phyloP scores from a whole-genome alignment of 441 rosid genomes.

The Erodium texanum region DNA sequence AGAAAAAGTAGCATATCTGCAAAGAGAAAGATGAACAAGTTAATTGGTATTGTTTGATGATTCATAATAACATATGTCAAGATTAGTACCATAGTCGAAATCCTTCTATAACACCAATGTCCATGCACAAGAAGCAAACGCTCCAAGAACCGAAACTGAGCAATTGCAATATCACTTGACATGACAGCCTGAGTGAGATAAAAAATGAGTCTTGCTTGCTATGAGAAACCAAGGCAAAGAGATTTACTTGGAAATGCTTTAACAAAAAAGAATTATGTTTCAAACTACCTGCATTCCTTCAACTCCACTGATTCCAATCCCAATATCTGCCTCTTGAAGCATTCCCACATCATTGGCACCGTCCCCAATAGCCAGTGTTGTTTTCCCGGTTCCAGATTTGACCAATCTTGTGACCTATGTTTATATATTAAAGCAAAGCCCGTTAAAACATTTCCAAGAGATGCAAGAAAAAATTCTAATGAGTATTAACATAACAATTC shows the following conservation, averaged over 20 bases:
- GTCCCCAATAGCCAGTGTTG: constrained; percentile 68
- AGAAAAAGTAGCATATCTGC: constrained; percentile 76
- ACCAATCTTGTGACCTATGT: constrained; percentile 55
- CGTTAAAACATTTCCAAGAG: too few species aligned
- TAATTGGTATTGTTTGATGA: background rate
- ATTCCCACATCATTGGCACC: constrained; percentile 84
- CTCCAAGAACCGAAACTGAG: constrained; percentile 61
- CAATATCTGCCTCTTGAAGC: constrained; percentile 81
- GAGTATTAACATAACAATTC: constrained; percentile 7
- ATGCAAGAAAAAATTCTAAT: too few species aligned
- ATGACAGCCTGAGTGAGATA: constrained; percentile 48
- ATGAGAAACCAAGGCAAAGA: constrained; percentile 7
- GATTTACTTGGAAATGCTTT: background rate
- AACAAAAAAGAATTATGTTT: constrained; percentile 5
- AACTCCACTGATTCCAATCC: constrained; percentile 67
- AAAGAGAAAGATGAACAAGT: constrained; percentile 9
- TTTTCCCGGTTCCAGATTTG: constrained; percentile 45
- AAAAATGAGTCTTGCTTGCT: constrained; percentile 11
- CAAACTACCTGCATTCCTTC: constrained; percentile 75
- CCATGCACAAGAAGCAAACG: constrained; percentile 67
- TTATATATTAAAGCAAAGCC: background rate
- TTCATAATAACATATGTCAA: background rate
- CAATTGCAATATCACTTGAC: constrained; percentile 68
- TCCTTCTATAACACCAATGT: constrained; percentile 77
- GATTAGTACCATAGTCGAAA: constrained; percentile 50